These are phyloP conservation scores for Phytophthora cajani DNA, from an alignment of 352 stramenopile species.

Conservation along the genomic window DNA sequence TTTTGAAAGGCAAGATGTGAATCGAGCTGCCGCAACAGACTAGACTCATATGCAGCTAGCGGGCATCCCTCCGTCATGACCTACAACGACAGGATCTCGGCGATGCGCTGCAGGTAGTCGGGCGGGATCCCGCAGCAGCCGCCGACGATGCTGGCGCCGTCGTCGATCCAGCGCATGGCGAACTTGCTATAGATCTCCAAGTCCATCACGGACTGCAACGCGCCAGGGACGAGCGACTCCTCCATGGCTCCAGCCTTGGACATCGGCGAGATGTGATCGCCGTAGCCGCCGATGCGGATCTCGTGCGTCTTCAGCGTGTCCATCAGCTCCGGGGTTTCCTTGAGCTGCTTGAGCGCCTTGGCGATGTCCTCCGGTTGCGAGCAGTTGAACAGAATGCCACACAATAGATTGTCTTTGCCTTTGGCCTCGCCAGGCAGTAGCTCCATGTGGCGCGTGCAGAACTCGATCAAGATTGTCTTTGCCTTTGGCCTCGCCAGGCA, in stretches of 20 bases:
- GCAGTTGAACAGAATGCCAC: constrained; percentile 92
- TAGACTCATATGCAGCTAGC: neutral
- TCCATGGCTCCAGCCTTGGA: constrained; percentile 69
- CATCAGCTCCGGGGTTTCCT: constrained; percentile 30
- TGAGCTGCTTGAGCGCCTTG: constrained; percentile 74
- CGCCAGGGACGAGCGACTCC: constrained; percentile 75
- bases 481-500: constrained; percentile 20
- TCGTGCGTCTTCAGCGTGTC: constrained; percentile 40
- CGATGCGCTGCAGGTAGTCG: constrained; percentile 72
- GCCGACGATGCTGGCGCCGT: constrained; percentile 81
- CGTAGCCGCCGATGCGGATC: constrained; percentile 82
- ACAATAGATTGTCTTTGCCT: constrained; percentile 41
- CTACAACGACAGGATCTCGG: constrained; percentile 23
- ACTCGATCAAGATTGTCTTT: constrained; percentile 50
- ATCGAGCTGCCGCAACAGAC: too few relatives aligned
- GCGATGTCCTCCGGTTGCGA: constrained; percentile 91
- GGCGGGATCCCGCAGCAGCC: constrained; percentile 91
- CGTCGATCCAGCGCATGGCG: constrained; percentile 73
- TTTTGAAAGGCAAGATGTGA: neutral
- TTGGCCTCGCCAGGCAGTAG: constrained; percentile 23
- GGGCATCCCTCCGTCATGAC: neutral
- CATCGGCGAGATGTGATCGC: constrained; percentile 85
- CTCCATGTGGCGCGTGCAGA: constrained; percentile 30
- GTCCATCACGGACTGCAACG: constrained; percentile 74
- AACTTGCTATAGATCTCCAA: constrained; percentile 81